phyloP scores from a whole-genome alignment of 2,329 filamentous ascomycete genomes.

The Aspergillus floridensis region DNA sequence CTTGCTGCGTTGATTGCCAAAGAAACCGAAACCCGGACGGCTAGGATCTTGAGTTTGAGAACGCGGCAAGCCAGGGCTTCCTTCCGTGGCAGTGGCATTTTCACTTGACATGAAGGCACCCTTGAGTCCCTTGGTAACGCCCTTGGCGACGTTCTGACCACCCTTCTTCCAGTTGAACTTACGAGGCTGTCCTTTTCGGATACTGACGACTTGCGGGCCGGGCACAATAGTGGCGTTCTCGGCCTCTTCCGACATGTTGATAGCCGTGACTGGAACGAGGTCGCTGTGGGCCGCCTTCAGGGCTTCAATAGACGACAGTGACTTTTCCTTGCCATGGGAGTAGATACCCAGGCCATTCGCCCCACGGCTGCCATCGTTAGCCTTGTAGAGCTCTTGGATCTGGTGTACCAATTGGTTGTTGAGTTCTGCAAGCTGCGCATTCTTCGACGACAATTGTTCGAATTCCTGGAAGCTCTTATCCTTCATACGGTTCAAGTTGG shows the following conservation, averaged over 20 bases:
- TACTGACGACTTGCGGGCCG: slow-evolving; percentile 91
- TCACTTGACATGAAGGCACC: slow-evolving; percentile 77
- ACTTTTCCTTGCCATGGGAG: slow-evolving; percentile 53
- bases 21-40: slow-evolving; percentile 69
- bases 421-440: slow-evolving; percentile 87
- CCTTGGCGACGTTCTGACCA: slow-evolving; percentile 88
- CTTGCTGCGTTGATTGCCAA: slow-evolving; percentile 52
- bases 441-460: slow-evolving; percentile 90
- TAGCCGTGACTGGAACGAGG: slow-evolving; percentile 56
- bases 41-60: slow-evolving; percentile 44
- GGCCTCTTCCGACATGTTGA: slow-evolving; percentile 61
- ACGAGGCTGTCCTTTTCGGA: slow-evolving; percentile 87
- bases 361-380: slow-evolving; percentile 47
- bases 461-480: slow-evolving; percentile 94
- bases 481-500: slow-evolving; percentile 76
- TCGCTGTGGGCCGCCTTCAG: slow-evolving; percentile 47
- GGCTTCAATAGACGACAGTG: slow-evolving; percentile 43
- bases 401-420: slow-evolving; percentile 94
- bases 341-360: slow-evolving; percentile 63
- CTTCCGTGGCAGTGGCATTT: slow-evolving; percentile 44
- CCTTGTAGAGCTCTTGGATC: slow-evolving; percentile 90
- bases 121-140: slow-evolving; percentile 90
- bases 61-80: slow-evolving; percentile 31
- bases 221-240: slow-evolving; percentile 59
- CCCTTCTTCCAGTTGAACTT: slow-evolving; percentile 99